Conservation (phyloP, 2,329 filamentous ascomycete species). For the Lanzia echinophila region DNA sequence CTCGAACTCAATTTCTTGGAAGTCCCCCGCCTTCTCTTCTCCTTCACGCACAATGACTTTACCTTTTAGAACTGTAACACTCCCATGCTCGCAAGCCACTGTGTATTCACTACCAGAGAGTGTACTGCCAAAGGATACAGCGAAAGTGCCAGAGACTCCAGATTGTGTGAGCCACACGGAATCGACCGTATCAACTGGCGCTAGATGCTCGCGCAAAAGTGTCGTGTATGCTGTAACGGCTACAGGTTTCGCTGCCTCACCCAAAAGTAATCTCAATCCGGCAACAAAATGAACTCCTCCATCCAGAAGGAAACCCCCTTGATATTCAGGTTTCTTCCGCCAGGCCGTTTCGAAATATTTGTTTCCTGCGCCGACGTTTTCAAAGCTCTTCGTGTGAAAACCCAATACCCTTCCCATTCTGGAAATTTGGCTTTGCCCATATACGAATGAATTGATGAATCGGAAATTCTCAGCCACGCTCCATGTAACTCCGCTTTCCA, state of each 20-base stretch:
- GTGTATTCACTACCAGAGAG: constrained; percentile 27
- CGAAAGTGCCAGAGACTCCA: constrained; percentile 29
- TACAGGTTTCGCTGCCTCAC: constrained; percentile 26
- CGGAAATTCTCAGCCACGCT: constrained; percentile 69
- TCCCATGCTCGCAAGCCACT: constrained; percentile 30
- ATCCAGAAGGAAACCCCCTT: constrained; percentile 72
- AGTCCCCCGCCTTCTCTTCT: constrained; percentile 21
- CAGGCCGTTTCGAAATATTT: constrained; percentile 50
- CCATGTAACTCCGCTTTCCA: constrained; percentile 38
- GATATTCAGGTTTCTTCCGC: constrained; percentile 63
- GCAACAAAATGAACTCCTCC: constrained; percentile 69
- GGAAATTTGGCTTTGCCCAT: constrained; percentile 43
- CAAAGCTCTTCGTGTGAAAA: constrained; percentile 44
- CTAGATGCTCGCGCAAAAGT: constrained; percentile 25
- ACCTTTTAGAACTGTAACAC: constrained; percentile 19
- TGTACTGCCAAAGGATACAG: constrained; percentile 27
- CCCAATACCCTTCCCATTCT: constrained; percentile 47
- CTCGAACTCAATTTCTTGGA: constrained; percentile 24
- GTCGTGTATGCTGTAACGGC: constrained; percentile 24
- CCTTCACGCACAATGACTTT: constrained; percentile 26
- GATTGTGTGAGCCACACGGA: constrained; percentile 28
- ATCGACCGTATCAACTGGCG: constrained; percentile 30
- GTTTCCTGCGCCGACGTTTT: constrained; percentile 37
- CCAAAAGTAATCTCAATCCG: constrained; percentile 52
- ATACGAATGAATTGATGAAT: constrained; percentile 49